Evolutionary conservation across 495 filamentous ascomycete genomes (phyloP).

Genomic region (Trichoderma gamsii): DNA sequence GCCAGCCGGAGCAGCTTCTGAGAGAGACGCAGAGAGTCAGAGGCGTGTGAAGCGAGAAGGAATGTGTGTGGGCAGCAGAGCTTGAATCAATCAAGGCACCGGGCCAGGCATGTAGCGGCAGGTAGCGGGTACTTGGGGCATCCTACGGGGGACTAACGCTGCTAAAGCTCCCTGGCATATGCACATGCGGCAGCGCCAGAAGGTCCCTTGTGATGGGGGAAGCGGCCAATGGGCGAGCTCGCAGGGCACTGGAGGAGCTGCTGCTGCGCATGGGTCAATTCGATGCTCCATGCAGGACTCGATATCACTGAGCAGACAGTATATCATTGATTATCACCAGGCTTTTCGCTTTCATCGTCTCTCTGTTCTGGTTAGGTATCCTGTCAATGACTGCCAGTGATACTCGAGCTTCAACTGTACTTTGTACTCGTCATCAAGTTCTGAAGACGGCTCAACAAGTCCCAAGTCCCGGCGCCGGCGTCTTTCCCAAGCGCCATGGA

Average conservation of each 20-base stretch:
- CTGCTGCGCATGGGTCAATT: too few species aligned
- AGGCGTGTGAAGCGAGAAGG: neutral
- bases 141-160: neutral
- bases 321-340: too few species aligned
- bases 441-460: too few species aligned
- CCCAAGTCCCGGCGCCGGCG: too few species aligned
- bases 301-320: too few species aligned
- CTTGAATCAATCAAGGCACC: neutral
- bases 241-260: neutral
- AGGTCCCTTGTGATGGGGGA: constrained; percentile 13
- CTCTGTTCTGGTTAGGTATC: too few species aligned
- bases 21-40: neutral
- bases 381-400: too few species aligned
- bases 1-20: neutral
- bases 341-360: too few species aligned
- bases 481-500: too few species aligned
- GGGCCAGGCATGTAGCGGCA: neutral
- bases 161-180: neutral
- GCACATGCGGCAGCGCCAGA: neutral
- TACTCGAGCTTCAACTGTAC: too few species aligned
- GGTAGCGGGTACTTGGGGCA: neutral
- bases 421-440: too few species aligned
- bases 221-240: constrained; percentile 15
- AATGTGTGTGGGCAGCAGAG: constrained; percentile 6
- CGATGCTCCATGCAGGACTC: too few species aligned